phyloP scores from a whole-genome alignment of 805 yeast genomes.

The Candida golubevii region DNA sequence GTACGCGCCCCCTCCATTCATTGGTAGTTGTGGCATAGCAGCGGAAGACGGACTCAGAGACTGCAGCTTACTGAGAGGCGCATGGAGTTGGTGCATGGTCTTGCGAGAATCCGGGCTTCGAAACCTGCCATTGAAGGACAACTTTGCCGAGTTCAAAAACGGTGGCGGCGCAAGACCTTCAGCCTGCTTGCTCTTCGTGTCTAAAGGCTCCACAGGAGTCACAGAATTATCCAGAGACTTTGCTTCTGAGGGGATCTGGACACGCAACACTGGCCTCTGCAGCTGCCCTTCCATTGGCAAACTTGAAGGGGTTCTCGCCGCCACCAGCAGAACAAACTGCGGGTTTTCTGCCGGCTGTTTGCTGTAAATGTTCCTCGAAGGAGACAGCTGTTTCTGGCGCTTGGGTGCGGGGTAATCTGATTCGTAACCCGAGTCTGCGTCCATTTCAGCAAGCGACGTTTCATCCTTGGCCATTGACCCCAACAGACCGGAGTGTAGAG shows the following conservation, averaged over 20 bases:
- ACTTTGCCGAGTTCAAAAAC: constrained; percentile 10
- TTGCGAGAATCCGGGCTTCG: constrained; percentile 16
- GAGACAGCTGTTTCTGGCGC: constrained; percentile 17
- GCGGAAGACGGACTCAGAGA: constrained; percentile 38
- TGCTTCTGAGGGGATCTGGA: constrained; percentile 57
- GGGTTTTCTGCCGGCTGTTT: constrained; percentile 11
- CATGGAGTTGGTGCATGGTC: constrained; percentile 23
- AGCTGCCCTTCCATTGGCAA: constrained; percentile 14
- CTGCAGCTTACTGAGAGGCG: constrained; percentile 36
- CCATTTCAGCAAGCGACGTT: constrained; percentile 15
- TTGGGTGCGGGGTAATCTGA: constrained; percentile 27
- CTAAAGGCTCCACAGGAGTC: constrained; percentile 43
- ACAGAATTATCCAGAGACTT: constrained; percentile 35
- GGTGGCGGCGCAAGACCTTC: constrained; percentile 8
- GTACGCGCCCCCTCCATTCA: constrained; percentile 13
- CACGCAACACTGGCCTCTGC: constrained; percentile 55
- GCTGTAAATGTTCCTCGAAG: constrained; percentile 12
- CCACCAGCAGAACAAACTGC: constrained; percentile 8
- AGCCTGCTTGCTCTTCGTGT: constrained; percentile 15
- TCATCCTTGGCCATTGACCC: constrained; percentile 21
- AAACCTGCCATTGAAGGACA: constrained; percentile 14
- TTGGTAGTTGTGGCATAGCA: constrained; percentile 37
- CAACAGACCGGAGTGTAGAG: constrained; percentile 17
- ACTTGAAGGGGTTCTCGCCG: neutral
- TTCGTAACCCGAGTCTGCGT: constrained; percentile 26